Evolutionary conservation across 768 basidiomycete species (phyloP).

Genomic region (Lactarius deliciosus): DNA sequence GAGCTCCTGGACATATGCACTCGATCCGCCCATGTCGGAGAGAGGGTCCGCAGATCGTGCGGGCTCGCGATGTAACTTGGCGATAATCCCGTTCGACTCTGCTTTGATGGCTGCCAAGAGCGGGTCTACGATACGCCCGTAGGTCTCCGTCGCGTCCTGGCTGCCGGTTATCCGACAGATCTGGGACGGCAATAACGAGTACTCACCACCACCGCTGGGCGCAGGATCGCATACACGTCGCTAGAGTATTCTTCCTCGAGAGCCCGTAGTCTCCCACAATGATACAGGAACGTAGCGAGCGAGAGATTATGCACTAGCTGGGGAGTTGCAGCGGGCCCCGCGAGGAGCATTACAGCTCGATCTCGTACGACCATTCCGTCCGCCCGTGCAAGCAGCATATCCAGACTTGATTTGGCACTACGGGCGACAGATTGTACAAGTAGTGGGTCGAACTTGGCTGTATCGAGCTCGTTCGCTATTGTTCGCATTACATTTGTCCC

Average conservation of each 20-base stretch:
- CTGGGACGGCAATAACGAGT: not conserved
- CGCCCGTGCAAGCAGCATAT: slow-evolving; percentile 59
- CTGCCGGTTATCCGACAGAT: not conserved
- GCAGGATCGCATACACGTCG: slow-evolving; percentile 53
- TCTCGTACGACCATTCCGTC: slow-evolving; percentile 76
- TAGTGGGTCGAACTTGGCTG: slow-evolving; percentile 89
- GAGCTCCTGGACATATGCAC: slow-evolving; percentile 89
- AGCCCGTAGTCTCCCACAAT: slow-evolving; percentile 68
- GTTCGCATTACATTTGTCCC: slow-evolving; percentile 74
- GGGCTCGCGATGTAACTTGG: slow-evolving; percentile 82
- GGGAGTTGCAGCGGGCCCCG: slow-evolving; percentile 74
- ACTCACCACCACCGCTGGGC: slow-evolving; percentile 59
- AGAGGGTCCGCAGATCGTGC: slow-evolving; percentile 65
- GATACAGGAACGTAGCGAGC: slow-evolving; percentile 76
- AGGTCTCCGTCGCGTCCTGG: slow-evolving; percentile 53
- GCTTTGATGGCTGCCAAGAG: slow-evolving; percentile 68
- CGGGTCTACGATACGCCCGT: slow-evolving; percentile 60
- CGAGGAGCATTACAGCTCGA: slow-evolving; percentile 69
- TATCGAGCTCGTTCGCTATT: slow-evolving; percentile 88
- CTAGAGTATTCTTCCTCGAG: slow-evolving; percentile 67
- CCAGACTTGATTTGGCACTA: slow-evolving; percentile 65
- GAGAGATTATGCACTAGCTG: slow-evolving; percentile 79
- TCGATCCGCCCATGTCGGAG: slow-evolving; percentile 56
- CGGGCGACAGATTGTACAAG: slow-evolving; percentile 78
- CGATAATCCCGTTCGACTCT: slow-evolving; percentile 77